These are phyloP conservation scores for Zygoascus flipseniorum DNA, from an alignment of 805 yeast species.

Conservation along the genomic window DNA sequence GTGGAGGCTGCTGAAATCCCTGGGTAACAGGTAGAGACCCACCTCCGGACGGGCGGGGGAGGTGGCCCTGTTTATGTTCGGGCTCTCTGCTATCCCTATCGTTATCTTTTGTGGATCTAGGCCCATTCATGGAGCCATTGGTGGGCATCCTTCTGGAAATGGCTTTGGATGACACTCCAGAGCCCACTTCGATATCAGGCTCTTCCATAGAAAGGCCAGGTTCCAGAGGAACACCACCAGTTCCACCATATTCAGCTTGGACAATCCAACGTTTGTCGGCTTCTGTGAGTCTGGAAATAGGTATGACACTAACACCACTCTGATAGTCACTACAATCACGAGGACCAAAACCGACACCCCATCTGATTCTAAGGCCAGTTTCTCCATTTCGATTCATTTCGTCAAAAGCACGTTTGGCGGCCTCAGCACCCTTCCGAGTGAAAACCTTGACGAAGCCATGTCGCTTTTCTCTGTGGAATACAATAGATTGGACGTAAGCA, in stretches of 20 bases:
- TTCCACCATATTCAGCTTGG: slow-evolving; percentile 94
- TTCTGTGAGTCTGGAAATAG: slow-evolving; percentile 81
- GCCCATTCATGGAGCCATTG: slow-evolving; percentile 77
- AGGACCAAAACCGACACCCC: slow-evolving; percentile 99
- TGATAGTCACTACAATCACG: slow-evolving; percentile 96
- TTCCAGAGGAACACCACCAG: slow-evolving; percentile 75
- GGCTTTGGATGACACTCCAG: slow-evolving; percentile 87
- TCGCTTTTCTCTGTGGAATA: slow-evolving; percentile 77
- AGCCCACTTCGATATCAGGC: slow-evolving; percentile 95
- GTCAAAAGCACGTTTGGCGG: slow-evolving; percentile 60
- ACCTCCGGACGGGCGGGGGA: not conserved
- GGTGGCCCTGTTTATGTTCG: not conserved
- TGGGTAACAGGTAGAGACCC: not conserved
- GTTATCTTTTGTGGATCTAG: slow-evolving; percentile 48
- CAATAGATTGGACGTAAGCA: slow-evolving; percentile 88
- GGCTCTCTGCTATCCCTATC: not conserved
- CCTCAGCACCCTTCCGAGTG: slow-evolving; percentile 86
- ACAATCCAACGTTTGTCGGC: slow-evolving; percentile 89
- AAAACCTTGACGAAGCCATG: slow-evolving; percentile 95
- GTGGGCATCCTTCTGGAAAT: slow-evolving; percentile 90
- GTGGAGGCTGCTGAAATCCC: not conserved
- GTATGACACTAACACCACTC: slow-evolving; percentile 81
- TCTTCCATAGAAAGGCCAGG: slow-evolving; percentile 85
- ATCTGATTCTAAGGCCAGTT: slow-evolving; percentile 69
- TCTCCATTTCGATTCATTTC: slow-evolving; percentile 50